Conservation (phyloP, 306 rosid genomes). For the Trifolium dubium region DNA sequence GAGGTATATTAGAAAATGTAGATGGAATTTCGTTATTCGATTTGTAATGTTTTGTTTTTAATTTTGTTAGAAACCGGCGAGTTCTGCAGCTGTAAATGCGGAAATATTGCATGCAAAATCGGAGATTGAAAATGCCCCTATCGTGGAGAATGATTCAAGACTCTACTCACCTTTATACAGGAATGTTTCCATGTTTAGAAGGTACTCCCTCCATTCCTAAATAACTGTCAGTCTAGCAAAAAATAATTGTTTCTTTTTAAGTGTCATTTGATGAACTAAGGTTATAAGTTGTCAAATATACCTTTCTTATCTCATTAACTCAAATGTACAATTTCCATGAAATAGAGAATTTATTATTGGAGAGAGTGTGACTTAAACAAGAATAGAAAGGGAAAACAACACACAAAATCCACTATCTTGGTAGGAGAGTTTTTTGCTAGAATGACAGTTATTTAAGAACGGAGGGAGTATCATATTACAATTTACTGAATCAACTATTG, state of each 20-base stretch:
- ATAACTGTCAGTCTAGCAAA: too few relatives aligned
- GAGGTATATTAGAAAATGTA: neutral
- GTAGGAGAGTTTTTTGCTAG: too few relatives aligned
- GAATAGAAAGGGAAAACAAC: too few relatives aligned
- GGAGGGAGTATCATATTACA: constrained; percentile 9
- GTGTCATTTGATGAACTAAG: too few relatives aligned
- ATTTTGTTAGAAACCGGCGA: constrained; percentile 55
- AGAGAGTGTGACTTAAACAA: too few relatives aligned
- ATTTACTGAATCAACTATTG: constrained; percentile 6
- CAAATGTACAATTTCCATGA: too few relatives aligned
- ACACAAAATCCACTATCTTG: too few relatives aligned
- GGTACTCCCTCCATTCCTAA: constrained; percentile 39
- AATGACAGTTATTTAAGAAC: too few relatives aligned
- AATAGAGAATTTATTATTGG: too few relatives aligned
- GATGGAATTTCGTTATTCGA: constrained; percentile 17
- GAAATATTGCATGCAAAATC: constrained; percentile 61
- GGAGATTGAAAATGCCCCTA: constrained; percentile 81
- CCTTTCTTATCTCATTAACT: too few relatives aligned
- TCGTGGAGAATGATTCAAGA: constrained; percentile 53
- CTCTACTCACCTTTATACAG: constrained; percentile 74
- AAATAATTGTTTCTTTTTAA: too few relatives aligned
- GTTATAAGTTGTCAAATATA: too few relatives aligned
- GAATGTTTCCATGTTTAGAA: constrained; percentile 77
- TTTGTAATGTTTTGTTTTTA: constrained; percentile 29
- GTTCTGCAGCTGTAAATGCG: constrained; percentile 59